Conservation (phyloP, 148 eudicot species). For the Nepenthes mirabilis region DNA sequence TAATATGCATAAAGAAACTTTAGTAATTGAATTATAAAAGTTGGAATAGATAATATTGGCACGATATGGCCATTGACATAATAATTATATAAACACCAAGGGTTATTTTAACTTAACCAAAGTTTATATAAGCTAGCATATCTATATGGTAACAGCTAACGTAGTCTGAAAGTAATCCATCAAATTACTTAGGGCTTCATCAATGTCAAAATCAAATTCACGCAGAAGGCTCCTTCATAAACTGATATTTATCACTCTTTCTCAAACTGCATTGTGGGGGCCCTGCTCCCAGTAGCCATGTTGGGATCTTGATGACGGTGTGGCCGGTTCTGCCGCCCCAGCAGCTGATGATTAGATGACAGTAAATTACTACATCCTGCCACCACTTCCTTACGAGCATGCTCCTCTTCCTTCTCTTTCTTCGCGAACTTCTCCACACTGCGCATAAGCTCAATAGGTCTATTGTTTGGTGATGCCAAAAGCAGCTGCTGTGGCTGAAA, state of each 20-base stretch:
- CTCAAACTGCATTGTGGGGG: slow-evolving; percentile 20
- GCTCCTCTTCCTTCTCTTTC: not conserved
- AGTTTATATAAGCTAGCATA: no score
- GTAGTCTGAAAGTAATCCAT: no score
- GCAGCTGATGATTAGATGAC: not conserved
- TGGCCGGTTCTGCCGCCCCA: not conserved
- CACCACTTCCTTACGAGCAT: not conserved
- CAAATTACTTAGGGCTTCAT: no score
- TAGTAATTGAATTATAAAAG: no score
- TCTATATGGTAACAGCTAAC: no score
- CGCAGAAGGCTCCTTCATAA: no score
- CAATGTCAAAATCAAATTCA: no score
- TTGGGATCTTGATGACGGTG: not conserved
- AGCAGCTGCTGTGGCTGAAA: slow-evolving; percentile 16
- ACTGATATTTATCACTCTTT: not conserved
- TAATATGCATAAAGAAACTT: no score
- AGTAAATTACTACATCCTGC: not conserved
- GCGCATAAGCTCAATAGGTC: not conserved
- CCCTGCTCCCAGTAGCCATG: not conserved
- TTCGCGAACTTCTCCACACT: not conserved
- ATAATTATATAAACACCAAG: no score
- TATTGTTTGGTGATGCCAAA: not conserved
- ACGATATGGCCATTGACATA: no score
- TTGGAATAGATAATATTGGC: no score
- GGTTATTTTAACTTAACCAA: no score